phyloP scores from a whole-genome alignment of 768 basidiomycete genomes.

The Serendipita indica region DNA sequence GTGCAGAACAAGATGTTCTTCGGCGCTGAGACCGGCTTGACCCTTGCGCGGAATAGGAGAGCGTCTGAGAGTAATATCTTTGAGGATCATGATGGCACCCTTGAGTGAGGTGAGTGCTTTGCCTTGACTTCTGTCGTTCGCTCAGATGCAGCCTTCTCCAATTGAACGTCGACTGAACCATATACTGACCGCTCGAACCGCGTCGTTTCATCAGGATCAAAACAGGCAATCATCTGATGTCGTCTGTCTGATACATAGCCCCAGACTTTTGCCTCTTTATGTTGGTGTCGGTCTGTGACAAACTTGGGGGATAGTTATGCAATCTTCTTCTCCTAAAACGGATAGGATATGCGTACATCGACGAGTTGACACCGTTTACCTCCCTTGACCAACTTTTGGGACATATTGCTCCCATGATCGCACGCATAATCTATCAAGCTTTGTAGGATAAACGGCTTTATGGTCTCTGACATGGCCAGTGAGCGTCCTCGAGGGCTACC shows the following conservation, averaged over 20 bases:
- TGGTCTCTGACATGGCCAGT: conserved; percentile 1
- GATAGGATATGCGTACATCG: no score
- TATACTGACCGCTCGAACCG: neutral
- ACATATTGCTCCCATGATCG: neutral
- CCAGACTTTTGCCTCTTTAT: neutral
- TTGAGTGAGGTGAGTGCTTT: neutral
- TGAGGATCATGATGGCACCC: neutral
- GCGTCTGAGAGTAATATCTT: neutral
- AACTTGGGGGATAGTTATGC: no score
- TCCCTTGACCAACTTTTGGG: neutral
- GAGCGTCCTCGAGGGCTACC: no score
- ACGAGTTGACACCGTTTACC: neutral
- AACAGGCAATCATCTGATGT: neutral
- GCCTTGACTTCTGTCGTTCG: neutral
- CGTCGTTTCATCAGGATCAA: neutral
- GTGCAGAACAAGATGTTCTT: conserved; percentile 2
- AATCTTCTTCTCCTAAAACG: no score
- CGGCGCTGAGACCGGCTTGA: neutral
- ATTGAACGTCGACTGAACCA: neutral
- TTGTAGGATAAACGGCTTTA: neutral
- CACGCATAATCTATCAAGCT: neutral
- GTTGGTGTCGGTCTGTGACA: neutral
- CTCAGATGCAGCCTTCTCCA: neutral
- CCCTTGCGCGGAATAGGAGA: neutral
- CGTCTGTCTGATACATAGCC: neutral